Evolutionary conservation across 2,329 filamentous ascomycete species (phyloP).

Genomic region (Clathrospora elynae): DNA sequence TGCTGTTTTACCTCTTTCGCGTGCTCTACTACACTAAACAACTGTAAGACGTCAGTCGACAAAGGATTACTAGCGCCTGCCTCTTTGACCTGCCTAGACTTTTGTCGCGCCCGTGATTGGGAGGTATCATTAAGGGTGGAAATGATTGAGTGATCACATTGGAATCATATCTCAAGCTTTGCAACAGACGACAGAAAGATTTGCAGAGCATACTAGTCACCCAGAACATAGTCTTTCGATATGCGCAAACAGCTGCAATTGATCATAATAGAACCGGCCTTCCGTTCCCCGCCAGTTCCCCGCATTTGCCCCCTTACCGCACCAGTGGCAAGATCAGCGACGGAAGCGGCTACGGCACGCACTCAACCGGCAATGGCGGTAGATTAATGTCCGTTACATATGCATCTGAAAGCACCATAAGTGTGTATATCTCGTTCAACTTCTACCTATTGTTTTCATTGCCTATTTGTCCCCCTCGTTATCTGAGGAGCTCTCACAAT

Average conservation of each 20-base stretch:
- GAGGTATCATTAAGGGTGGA: no score
- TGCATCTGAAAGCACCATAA: not conserved
- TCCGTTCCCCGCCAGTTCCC: slow-evolving; percentile 22
- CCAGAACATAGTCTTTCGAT: no score
- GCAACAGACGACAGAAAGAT: not conserved
- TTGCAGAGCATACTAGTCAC: slow-evolving; percentile 37
- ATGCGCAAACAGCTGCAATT: not conserved
- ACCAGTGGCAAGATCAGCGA: slow-evolving; percentile 3
- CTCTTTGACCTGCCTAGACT: no score
- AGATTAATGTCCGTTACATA: not conserved
- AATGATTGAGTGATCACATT: no score
- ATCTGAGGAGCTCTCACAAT: slow-evolving; percentile 15
- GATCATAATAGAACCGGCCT: slow-evolving; percentile 4
- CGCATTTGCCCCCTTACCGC: slow-evolving; percentile 14
- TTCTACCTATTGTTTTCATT: no score
- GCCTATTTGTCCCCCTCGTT: not conserved
- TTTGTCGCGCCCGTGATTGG: no score
- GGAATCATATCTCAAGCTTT: no score
- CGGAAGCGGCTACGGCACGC: not conserved
- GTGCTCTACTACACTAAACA: no score
- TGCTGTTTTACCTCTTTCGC: no score
- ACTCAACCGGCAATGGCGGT: not conserved
- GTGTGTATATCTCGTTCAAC: no score
- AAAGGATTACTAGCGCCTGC: no score
- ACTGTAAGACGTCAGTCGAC: no score